These are phyloP conservation scores for Alternaria brassicae DNA, from an alignment of 2,329 filamentous ascomycete species.

Conservation along the genomic window DNA sequence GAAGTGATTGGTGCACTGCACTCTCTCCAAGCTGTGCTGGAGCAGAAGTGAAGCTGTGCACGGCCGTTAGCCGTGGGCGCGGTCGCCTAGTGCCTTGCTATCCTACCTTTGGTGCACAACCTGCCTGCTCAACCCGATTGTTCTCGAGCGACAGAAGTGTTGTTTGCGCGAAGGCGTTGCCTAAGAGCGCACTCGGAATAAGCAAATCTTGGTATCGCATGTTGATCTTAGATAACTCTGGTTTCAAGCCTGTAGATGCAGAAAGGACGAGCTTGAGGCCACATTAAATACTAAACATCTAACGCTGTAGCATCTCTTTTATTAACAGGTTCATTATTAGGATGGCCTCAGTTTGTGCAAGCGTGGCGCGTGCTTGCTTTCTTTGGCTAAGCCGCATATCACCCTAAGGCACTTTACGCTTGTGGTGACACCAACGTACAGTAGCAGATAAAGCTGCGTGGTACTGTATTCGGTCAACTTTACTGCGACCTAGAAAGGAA, in stretches of 20 bases:
- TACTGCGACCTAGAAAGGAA: neutral
- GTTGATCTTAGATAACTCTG: neutral
- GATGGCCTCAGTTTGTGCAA: neutral
- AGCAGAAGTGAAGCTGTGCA: constrained; percentile 12
- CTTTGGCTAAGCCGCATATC: neutral
- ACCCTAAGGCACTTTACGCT: constrained; percentile 10
- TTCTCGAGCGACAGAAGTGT: constrained; percentile 10
- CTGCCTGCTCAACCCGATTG: constrained; percentile 6
- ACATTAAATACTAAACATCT: constrained; percentile 1
- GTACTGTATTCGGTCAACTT: neutral
- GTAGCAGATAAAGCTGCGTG: constrained; percentile 9
- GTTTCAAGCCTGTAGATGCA: neutral
- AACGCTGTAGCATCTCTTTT: neutral
- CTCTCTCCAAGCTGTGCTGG: constrained; percentile 5
- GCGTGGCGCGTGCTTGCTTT: neutral
- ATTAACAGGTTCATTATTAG: neutral
- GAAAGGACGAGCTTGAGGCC: neutral
- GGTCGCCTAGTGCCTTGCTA: constrained; percentile 4
- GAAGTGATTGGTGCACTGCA: constrained; percentile 13
- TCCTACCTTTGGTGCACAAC: constrained; percentile 16
- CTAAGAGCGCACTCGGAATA: neutral
- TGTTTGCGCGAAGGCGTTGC: constrained; percentile 7
- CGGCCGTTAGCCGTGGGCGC: neutral
- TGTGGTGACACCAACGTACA: constrained; percentile 8
- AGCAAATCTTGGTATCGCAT: constrained; percentile 2